These are phyloP conservation scores for Penicillium atrosanguineum DNA, from an alignment of 495 filamentous ascomycete genomes.

Conservation along the genomic window DNA sequence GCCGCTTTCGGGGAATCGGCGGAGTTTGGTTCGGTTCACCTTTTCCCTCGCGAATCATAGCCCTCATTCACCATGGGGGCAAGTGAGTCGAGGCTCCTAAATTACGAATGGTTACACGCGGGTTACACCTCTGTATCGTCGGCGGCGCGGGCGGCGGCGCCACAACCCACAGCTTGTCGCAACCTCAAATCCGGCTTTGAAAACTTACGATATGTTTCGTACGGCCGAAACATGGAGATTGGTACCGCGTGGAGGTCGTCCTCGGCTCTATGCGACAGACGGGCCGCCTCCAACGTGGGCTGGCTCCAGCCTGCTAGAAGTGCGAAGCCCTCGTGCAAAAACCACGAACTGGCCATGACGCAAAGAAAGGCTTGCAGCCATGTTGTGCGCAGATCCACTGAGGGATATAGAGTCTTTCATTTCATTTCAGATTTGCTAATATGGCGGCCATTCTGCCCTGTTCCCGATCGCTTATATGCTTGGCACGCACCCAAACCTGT, in stretches of 20 bases:
- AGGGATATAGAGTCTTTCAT: background rate
- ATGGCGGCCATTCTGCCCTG: background rate
- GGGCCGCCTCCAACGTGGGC: background rate
- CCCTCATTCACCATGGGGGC: background rate
- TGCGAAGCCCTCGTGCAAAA: background rate
- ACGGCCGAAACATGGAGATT: background rate
- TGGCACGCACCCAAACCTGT: background rate
- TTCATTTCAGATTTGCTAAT: background rate
- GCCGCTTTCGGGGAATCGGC: conserved; percentile 12
- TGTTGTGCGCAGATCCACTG: background rate
- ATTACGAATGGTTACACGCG: background rate
- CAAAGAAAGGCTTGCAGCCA: background rate
- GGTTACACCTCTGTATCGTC: background rate
- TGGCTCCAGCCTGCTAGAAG: background rate
- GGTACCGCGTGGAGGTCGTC: background rate
- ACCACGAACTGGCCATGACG: background rate
- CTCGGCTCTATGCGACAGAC: background rate
- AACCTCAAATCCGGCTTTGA: background rate
- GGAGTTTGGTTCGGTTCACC: background rate
- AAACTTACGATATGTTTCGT: background rate
- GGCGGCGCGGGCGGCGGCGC: conserved; percentile 4
- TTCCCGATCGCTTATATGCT: background rate
- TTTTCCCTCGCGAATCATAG: conserved; percentile 6
- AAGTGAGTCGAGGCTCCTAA: background rate
- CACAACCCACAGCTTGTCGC: conserved; percentile 3